Base-by-base conservation (phyloP, 2,329 filamentous ascomycete genomes). In the Tolypocladium album region DNA sequence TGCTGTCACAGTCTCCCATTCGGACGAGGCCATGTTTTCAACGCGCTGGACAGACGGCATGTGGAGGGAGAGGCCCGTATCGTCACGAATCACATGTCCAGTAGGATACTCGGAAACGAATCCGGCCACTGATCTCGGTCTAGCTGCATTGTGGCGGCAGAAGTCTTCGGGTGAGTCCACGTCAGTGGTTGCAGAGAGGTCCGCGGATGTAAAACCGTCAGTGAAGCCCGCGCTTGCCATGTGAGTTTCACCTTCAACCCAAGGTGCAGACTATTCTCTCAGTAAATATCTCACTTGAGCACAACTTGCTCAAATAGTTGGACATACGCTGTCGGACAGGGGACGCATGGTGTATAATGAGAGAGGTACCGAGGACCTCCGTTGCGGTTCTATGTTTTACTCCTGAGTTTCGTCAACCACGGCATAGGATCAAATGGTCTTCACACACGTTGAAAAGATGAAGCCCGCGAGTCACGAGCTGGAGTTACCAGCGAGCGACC, bases 1-100 rank as follows among this genome's bases (percentile, higher is more conserved):
- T 27, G 60, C 61, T 31, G 64, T 67, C 17, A 70, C 62, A 0
- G 69, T 71, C 56, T 72, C 71, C 70, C 69, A 72, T 27, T 71
- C 68, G 2, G 70, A 71, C 56, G 58, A 57, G 5, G 63, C 61
- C 42, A 63, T 63, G 22, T 70, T 67, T 20, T 65, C 61, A 24
- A 61, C 62, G 2, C 58, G 58, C 1, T 59, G 39, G 13, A 34
- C 9, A 27, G 57, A 40, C 36, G 27, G 22, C 22, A 56, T 4
- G 20, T 13, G 11, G 15, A 27, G 53, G 15, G 17, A 24, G 36
- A 24, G 20, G n/a, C 36, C 22, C 7, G 39, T 7, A n/a, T 42
- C 15, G 20, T 27, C 15, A 31, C 50, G 27, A 27, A n/a, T 36
- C 6, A 13, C 27, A n/a, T 6, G 7, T n/a, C 50, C 27, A 53